Evolutionary conservation across 345 rosid genomes (phyloP), one percentile per base, ranked within the genome.

Genomic region (Conringia planisiliqua): DNA sequence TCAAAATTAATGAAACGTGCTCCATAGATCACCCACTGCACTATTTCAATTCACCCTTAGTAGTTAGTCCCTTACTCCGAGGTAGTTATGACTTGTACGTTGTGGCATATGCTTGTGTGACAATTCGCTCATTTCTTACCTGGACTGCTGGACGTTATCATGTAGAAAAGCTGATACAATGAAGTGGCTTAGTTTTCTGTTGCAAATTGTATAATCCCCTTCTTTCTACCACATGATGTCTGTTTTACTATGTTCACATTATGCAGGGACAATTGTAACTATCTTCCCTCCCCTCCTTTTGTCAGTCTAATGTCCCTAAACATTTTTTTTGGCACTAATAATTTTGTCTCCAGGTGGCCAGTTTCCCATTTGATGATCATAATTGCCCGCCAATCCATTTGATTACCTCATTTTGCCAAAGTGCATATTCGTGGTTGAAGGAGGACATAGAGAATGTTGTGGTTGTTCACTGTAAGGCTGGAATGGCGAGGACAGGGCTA

Each of bases 401-500:
- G 78, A 73, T 90, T 52, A 85, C 78, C 79, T 90, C 83, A 47
- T 90, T 90, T 46, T 90, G 97, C 77, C 92, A 85, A 78, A 90
- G 97, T 77, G 94, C 97, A 66, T 90, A 90, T 77, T 80, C 88
- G 7, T 90, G 97, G 97, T 84, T 89, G 81, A 90, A 90, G 84
- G 88, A 89, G 73, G 97, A 90, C 78, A 89, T 90, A 62, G 97
- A 90, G 88, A 90, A 90, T 81, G 97, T 90, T 70, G 94, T 90
- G 70, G 97, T 82, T 72, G 97, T 90, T 69, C 97, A 90, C 82
- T 90, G 97, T 75, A 90, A 90, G 79, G 97, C 97, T 68, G 97
- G 97, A 71, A 90, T 90, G 97, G 97, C 97, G 20, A 85, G 97
- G 87, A 90, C 97, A 11, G 97, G 97, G 56, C 83, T 90, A 78